phyloP scores from a whole-genome alignment of 2,329 filamentous ascomycete species.

The Didymella lethalis region DNA sequence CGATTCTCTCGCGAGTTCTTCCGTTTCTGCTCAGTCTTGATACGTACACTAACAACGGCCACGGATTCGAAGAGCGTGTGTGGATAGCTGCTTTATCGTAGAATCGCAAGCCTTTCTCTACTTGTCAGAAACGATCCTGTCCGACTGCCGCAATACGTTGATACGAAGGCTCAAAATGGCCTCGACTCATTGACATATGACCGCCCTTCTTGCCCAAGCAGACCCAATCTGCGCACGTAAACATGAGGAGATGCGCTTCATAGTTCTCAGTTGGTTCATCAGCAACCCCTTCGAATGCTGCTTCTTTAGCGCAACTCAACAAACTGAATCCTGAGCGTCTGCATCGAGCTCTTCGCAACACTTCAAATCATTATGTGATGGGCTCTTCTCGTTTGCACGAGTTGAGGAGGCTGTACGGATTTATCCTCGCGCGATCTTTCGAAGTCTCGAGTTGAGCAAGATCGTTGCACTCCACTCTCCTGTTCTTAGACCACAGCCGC shows the following conservation, averaged over 20 bases:
- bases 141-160: neutral
- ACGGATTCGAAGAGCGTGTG: neutral
- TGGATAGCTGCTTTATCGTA: neutral
- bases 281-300: neutral
- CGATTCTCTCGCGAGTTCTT: neutral
- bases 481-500: neutral
- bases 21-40: neutral
- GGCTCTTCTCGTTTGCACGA: neutral
- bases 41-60: neutral
- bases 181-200: neutral
- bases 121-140: neutral
- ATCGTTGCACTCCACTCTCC: no score
- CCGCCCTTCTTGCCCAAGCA: neutral
- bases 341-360: neutral
- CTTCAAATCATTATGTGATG: neutral
- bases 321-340: neutral
- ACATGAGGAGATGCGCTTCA: neutral
- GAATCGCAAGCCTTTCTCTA: neutral
- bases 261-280: neutral
- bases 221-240: neutral
- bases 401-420: neutral
- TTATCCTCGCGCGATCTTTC: neutral
- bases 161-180: neutral
- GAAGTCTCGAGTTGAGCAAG: neutral
- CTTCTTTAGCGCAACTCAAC: neutral